A percentile compares a stretch with the other conserved stretches of the same genome.
These are phyloP conservation scores for Fraxinus ornus DNA, from an alignment of 305 asterid genomes.

Conservation along the genomic window DNA sequence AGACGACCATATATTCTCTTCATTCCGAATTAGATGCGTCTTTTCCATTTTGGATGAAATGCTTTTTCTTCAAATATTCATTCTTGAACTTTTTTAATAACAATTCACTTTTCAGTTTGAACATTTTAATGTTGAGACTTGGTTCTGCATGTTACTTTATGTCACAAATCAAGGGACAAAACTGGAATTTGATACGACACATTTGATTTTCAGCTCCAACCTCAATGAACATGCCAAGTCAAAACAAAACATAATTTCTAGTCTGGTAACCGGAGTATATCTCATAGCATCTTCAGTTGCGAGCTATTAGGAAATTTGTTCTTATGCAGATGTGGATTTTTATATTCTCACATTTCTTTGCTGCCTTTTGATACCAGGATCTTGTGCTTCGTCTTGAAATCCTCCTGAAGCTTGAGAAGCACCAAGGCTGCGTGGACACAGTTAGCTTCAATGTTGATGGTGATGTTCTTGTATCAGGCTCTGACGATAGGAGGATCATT, in stretches of 20 bases:
- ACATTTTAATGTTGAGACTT: not conserved
- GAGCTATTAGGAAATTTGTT: not conserved
- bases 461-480: slow-evolving; percentile 70
- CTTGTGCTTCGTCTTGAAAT: slow-evolving; percentile 73
- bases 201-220: not conserved
- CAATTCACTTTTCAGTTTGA: not conserved
- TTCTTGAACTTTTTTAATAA: not conserved
- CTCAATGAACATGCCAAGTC: not conserved
- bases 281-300: not conserved
- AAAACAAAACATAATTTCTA: not conserved
- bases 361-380: slow-evolving; percentile 47
- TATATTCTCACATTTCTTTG: slow-evolving; percentile 20
- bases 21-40: no score
- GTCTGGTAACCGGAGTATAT: not conserved
- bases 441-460: slow-evolving; percentile 76
- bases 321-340: not conserved
- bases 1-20: no score
- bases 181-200: not conserved
- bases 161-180: not conserved
- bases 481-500: slow-evolving; percentile 74
- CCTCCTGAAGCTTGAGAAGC: slow-evolving; percentile 61
- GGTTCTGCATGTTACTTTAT: not conserved
- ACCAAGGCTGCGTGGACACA: slow-evolving; percentile 80
- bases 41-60: no score
- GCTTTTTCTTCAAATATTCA: not conserved